Conservation (phyloP, 1,139 yeast species). For the Nakaseomyces kungkrabaensis region DNA sequence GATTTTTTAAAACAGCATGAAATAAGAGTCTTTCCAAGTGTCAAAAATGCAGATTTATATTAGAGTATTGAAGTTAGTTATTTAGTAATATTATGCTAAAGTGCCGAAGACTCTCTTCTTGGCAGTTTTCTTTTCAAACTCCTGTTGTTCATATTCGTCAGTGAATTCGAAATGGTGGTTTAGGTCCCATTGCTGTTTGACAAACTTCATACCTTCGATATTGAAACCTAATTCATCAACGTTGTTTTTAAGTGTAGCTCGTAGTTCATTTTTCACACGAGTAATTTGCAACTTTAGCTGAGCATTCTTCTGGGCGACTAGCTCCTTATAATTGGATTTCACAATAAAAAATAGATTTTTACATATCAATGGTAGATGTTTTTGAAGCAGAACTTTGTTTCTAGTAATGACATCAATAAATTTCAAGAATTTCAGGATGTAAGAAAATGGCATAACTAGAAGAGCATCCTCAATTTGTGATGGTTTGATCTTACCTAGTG, state of each 20-base stretch:
- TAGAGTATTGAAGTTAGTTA: neutral
- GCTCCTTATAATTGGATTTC: slow-evolving; percentile 65
- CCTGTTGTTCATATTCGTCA: slow-evolving; percentile 56
- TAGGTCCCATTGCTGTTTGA: slow-evolving; percentile 70
- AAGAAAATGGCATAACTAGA: slow-evolving; percentile 81
- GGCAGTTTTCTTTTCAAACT: slow-evolving; percentile 44
- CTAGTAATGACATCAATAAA: slow-evolving; percentile 72
- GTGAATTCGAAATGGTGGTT: slow-evolving; percentile 64
- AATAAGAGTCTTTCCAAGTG: too few species aligned
- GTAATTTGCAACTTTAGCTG: slow-evolving; percentile 48
- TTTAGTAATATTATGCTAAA: slow-evolving; percentile 9
- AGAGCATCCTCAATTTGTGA: slow-evolving; percentile 89
- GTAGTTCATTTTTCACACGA: slow-evolving; percentile 47
- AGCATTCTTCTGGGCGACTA: slow-evolving; percentile 56
- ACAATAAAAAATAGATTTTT: slow-evolving; percentile 66
- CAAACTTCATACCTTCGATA: slow-evolving; percentile 67
- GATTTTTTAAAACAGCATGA: too few species aligned
- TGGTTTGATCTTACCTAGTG: slow-evolving; percentile 58
- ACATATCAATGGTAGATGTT: slow-evolving; percentile 55
- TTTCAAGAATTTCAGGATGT: slow-evolving; percentile 56
- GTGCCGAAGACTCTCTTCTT: slow-evolving; percentile 60
- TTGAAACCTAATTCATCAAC: slow-evolving; percentile 71
- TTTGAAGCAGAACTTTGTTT: slow-evolving; percentile 35
- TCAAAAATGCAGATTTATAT: neutral
- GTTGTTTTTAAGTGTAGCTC: slow-evolving; percentile 43